These are phyloP conservation scores for Sphenostylis stenocarpa DNA, from an alignment of 306 rosid genomes.

Conservation along the genomic window DNA sequence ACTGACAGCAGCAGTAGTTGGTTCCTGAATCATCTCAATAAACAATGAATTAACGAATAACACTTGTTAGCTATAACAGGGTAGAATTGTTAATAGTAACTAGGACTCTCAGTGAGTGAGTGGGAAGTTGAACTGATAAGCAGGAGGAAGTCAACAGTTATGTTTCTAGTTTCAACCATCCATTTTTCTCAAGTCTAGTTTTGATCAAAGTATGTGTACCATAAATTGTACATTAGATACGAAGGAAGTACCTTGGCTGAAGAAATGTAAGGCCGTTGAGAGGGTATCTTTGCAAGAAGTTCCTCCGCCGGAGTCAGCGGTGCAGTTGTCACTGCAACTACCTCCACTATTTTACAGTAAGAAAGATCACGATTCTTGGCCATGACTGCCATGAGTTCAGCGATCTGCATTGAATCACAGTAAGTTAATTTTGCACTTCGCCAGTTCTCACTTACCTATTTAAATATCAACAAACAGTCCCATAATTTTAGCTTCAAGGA, in stretches of 20 bases:
- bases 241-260: conserved; percentile 55
- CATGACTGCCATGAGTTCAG: conserved; percentile 85
- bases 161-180: background rate
- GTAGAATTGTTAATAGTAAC: background rate
- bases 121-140: background rate
- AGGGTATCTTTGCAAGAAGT: conserved; percentile 77
- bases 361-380: conserved; percentile 74
- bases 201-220: background rate
- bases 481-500: too few relatives aligned
- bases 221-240: background rate
- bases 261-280: conserved; percentile 54
- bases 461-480: background rate
- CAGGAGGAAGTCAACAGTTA: background rate
- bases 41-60: conserved; percentile 24
- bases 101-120: background rate
- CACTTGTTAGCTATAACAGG: conserved; percentile 15
- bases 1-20: conserved; percentile 34
- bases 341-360: conserved; percentile 87
- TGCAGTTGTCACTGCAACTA: conserved; percentile 83
- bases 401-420: conserved; percentile 61
- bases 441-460: background rate
- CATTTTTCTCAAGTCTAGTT: background rate
- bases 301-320: conserved; percentile 75
- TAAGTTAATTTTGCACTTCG: conserved; percentile 19
- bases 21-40: conserved; percentile 51